Evolutionary conservation across 306 rosid genomes (phyloP), one percentile per base, ranked within the genome.

Genomic region (Castanospermum australe): DNA sequence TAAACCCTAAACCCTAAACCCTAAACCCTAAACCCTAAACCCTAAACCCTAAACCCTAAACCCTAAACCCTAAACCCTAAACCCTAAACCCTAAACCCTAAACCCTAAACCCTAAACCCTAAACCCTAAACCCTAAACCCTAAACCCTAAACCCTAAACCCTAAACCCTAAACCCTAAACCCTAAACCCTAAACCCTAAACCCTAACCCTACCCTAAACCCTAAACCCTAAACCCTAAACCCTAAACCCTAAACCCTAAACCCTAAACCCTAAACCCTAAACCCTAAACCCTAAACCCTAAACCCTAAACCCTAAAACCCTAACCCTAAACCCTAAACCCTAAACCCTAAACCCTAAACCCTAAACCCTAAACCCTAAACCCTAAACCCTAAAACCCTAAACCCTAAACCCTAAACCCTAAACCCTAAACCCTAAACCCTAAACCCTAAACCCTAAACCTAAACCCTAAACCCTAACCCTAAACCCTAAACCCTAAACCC

Each of bases 201-300:
- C 76, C 76, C n/a, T 50, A 71, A 6, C 74, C 11, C 8, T 8
- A 32, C 44, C 51, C 51, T 12, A 45, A 45, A 45, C 61, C 32
- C 61, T 21, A 54, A 54, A 66, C 72, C 52, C 72, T 66, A 66
- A 66, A 66, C 72, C 72, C 72, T 66, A 39, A 65, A 65, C 48
- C 70, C 28, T 22, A 39, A n/a, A 73, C 44, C 17, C 65, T 45
- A 22, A 45, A 48, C 21, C 77, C 77, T 30, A 47, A 70, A 70
- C 62, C 63, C 63, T n/a, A 30, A 51, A 51, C 25, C 57, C 57
- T 18, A 10, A n/a, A 51, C 57, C 57, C 57, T 18, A 51, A 51
- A 51, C 57, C 57, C 57, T 18, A 51, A 17, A 17, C 57, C 57
- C 25, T 51, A 17, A 17, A 17, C 57, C 57, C 57, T 18, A 9